Conservation (phyloP, 208 protist species). For the Trypanosoma rangeli region DNA sequence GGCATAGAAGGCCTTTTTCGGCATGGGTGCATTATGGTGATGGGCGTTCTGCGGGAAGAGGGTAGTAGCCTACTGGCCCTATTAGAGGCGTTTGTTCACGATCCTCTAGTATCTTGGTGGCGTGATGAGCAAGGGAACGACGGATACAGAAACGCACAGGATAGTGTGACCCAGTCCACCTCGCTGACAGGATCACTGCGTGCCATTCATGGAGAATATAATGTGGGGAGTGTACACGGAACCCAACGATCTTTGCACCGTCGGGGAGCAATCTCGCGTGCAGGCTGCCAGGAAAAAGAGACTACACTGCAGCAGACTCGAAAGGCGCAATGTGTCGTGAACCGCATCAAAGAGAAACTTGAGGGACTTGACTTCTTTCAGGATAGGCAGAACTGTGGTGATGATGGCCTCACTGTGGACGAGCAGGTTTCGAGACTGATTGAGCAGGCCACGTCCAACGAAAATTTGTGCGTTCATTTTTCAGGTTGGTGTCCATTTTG, state of each 20-base stretch:
- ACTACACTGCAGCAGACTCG: slow-evolving; percentile 76
- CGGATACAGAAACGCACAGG: slow-evolving; percentile 13
- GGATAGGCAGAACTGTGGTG: slow-evolving; percentile 21
- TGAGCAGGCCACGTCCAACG: slow-evolving; percentile 96
- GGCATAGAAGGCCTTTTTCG: slow-evolving; percentile 99
- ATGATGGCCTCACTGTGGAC: slow-evolving; percentile 76
- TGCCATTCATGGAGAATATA: slow-evolving; percentile 3
- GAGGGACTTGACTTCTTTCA: slow-evolving; percentile 95
- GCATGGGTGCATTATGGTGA: slow-evolving; percentile 97
- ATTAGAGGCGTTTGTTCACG: slow-evolving; percentile 99
- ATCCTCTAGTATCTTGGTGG: slow-evolving; percentile 99
- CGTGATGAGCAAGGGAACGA: slow-evolving; percentile 61
- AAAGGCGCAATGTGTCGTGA: slow-evolving; percentile 95
- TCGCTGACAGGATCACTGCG: slow-evolving; percentile 17
- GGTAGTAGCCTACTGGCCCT: slow-evolving; percentile 99
- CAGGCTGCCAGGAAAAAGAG: slow-evolving; percentile 9
- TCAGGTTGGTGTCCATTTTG: slow-evolving; percentile 99
- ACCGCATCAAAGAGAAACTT: slow-evolving; percentile 98
- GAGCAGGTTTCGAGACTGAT: slow-evolving; percentile 95
- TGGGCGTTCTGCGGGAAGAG: slow-evolving; percentile 97
- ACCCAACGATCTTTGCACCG: slow-evolving; percentile 21
- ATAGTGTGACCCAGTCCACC: neutral
- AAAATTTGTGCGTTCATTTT: slow-evolving; percentile 99
- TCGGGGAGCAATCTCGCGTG: neutral
- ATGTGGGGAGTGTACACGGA: slow-evolving; percentile 27